Conservation (phyloP, 208 protist genomes). For the Trypanosoma vivax region DNA sequence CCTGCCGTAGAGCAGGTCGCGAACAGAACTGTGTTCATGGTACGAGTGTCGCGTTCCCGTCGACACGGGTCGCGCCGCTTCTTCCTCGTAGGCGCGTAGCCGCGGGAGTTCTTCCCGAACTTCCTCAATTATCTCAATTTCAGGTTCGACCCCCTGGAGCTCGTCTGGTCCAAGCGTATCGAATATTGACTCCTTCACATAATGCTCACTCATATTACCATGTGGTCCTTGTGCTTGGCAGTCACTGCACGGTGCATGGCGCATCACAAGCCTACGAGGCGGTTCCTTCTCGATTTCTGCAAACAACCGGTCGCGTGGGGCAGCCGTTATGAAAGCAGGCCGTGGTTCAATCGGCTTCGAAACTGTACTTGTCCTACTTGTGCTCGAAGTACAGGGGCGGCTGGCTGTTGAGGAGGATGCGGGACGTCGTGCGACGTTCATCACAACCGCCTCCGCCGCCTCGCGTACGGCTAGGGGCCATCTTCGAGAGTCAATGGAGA, state of each 20-base stretch:
- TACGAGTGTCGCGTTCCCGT: constrained; percentile 22
- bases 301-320: constrained; percentile 67
- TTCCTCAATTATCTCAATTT: constrained; percentile 55
- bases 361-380: constrained; percentile 12
- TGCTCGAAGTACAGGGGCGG: constrained; percentile 21
- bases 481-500: constrained; percentile 59
- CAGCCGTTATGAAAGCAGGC: constrained; percentile 52
- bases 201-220: constrained; percentile 8
- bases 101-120: constrained; percentile 8
- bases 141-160: constrained; percentile 21
- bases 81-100: constrained; percentile 15
- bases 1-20: constrained; percentile 60
- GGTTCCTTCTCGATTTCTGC: constrained; percentile 63
- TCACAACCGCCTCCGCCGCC: constrained; percentile 15
- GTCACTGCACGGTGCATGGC: not conserved
- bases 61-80: constrained; percentile 27
- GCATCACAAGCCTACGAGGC: constrained; percentile 23
- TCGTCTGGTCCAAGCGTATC: constrained; percentile 13
- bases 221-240: not conserved
- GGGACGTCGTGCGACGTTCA: constrained; percentile 1
- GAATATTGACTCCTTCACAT: constrained; percentile 18
- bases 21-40: constrained; percentile 46
- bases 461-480: constrained; percentile 56
- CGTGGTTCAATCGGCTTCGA: constrained; percentile 18
- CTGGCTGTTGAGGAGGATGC: constrained; percentile 16